Evolutionary conservation across 1,284 basidiomycete genomes (phyloP).

Genomic region (Athelia psychrophila): DNA sequence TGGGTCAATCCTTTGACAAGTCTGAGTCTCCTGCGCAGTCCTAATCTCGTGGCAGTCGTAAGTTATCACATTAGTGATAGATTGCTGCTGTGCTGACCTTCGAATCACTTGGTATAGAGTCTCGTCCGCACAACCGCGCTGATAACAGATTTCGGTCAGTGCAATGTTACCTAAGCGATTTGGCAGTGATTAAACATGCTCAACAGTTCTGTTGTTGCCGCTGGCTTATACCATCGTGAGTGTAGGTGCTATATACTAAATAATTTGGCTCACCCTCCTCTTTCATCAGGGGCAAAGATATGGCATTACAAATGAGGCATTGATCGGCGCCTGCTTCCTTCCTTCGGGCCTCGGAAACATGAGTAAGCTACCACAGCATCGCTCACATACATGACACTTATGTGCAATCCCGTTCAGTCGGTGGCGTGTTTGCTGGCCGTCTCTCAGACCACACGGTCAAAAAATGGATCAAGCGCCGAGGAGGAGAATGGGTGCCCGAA

Average conservation of each 20-base stretch:
- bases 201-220: slow-evolving; percentile 33
- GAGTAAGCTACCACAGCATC: slow-evolving; percentile 31
- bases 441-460: slow-evolving; percentile 17
- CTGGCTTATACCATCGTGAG: slow-evolving; percentile 29
- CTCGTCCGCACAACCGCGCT: slow-evolving; percentile 35
- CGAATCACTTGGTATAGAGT: slow-evolving; percentile 30
- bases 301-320: slow-evolving; percentile 52
- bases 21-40: slow-evolving; percentile 51
- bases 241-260: slow-evolving; percentile 38
- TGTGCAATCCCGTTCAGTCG: slow-evolving; percentile 38
- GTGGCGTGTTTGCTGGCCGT: slow-evolving; percentile 38
- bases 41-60: slow-evolving; percentile 55
- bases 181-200: background rate
- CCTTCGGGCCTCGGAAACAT: slow-evolving; percentile 62
- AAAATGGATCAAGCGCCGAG: slow-evolving; percentile 12
- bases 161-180: background rate
- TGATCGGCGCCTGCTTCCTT: slow-evolving; percentile 61
- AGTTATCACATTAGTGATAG: slow-evolving; percentile 27
- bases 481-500: slow-evolving; percentile 21
- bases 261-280: slow-evolving; percentile 1
- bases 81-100: background rate
- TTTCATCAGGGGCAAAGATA: slow-evolving; percentile 56
- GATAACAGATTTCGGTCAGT: slow-evolving; percentile 42
- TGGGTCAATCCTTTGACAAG: slow-evolving; percentile 61
- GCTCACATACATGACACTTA: background rate